A percentile compares a stretch with the other conserved stretches of the same genome.
Evolutionary conservation across 1,284 basidiomycete genomes (phyloP).

Genomic region (Uromyces viciae-fabae): DNA sequence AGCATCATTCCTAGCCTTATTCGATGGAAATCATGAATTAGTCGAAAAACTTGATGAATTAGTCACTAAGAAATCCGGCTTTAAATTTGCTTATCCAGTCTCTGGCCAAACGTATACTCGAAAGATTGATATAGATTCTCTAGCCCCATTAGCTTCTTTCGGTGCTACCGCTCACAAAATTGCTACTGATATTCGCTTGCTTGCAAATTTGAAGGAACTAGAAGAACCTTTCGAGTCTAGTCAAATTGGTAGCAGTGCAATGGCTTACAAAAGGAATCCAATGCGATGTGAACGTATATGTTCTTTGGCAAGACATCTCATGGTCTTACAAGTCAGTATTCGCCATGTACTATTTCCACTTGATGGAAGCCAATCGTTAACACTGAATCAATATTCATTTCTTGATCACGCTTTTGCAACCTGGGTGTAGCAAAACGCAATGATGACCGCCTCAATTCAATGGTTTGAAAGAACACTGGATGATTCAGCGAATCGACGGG

Average conservation of each 20-base stretch:
- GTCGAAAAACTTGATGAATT: conserved; percentile 84
- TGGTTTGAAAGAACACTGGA: conserved; percentile 97
- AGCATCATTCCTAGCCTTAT: conserved; percentile 88
- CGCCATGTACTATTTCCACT: conserved; percentile 24
- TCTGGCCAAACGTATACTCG: conserved; percentile 98
- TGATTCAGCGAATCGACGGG: conserved; percentile 90
- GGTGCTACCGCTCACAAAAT: conserved; percentile 97
- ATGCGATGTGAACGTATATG: conserved; percentile 98
- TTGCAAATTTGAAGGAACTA: conserved; percentile 94
- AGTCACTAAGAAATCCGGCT: conserved; percentile 85
- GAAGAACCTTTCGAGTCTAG: conserved; percentile 99
- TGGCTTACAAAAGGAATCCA: conserved; percentile 99
- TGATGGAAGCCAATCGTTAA: neutral
- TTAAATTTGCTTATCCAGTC: conserved; percentile 91
- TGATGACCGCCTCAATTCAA: conserved; percentile 85
- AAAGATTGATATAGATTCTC: conserved; percentile 92
- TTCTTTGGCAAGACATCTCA: conserved; percentile 84
- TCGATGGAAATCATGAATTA: conserved; percentile 92
- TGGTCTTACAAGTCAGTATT: conserved; percentile 62
- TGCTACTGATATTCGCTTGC: conserved; percentile 79
- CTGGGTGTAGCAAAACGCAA: conserved; percentile 74
- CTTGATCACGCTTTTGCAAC: neutral
- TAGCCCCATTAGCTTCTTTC: conserved; percentile 81
- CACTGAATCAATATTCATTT: neutral
- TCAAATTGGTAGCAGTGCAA: conserved; percentile 84